A percentile compares a stretch with the other conserved stretches of the same genome.
phyloP scores from a whole-genome alignment of 75 land plant genomes.

The Gnetum montanum region DNA sequence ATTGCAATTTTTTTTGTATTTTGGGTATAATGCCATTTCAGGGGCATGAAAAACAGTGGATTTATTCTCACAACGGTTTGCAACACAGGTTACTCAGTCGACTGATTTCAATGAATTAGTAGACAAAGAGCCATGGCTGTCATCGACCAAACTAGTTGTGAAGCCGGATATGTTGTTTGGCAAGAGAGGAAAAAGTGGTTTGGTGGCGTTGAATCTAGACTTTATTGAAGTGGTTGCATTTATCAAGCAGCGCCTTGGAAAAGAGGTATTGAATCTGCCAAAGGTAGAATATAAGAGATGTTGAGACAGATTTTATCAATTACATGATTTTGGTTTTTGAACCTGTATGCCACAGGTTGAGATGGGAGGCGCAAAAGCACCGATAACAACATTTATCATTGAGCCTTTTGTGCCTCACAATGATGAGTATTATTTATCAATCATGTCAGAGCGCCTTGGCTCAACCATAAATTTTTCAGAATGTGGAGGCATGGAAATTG shows the following conservation, averaged over 20 bases:
- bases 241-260: constrained; percentile 44
- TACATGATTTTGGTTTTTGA: background rate
- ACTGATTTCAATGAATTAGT: constrained; percentile 40
- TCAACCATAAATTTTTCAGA: constrained; percentile 37
- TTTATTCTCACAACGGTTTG: background rate
- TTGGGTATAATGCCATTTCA: too few relatives aligned
- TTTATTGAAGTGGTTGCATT: constrained; percentile 34
- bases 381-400: constrained; percentile 53
- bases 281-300: background rate
- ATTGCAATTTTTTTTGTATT: too few relatives aligned
- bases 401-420: constrained; percentile 57
- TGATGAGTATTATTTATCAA: constrained; percentile 38
- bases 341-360: constrained; percentile 31
- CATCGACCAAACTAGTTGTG: constrained; percentile 38
- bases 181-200: constrained; percentile 52
- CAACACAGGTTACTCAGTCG: constrained; percentile 26
- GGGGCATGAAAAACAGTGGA: background rate
- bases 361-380: constrained; percentile 42
- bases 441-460: constrained; percentile 45
- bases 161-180: constrained; percentile 59
- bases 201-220: constrained; percentile 49
- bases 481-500: constrained; percentile 57
- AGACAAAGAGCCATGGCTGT: constrained; percentile 38
- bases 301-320: background rate
- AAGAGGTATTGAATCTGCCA: constrained; percentile 21